Evolutionary conservation across 192 early-diverging fungal species (phyloP), one percentile per base, ranked within the genome.

Genomic region (Podila minutissima): DNA sequence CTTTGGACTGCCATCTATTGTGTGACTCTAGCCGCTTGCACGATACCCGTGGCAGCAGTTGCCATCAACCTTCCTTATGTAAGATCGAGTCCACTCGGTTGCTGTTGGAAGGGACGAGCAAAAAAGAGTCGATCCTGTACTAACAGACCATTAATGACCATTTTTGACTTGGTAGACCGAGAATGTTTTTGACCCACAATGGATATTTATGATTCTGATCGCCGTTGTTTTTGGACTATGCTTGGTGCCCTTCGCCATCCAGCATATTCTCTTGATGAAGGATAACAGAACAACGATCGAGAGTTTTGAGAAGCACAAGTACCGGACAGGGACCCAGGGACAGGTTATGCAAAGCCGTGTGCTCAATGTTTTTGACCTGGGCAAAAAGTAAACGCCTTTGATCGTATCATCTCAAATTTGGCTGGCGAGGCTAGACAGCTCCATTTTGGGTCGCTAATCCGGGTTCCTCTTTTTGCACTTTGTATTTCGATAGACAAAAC

Each of bases 321-420:
- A 82, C 71, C 62, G 72, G 57, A 38, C 82, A 17, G 79, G 70
- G 20, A 61, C 66, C 17, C 58, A 65, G 57, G 74, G 74, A 1
- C 77, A 75, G 59, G 77, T 84, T 9, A 82, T 75, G 60, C 67
- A 72, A 48, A 84, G 77, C 69, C 77, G 79, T 46, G 46, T 74
- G 48, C 55, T 82, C 38, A 85, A 85, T 48, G 72, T 85, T 4
- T 85, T 85, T 72, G 84, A 85, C 63, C 59, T 85, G 9, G 84
- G 84, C 10, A 61, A 28, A 28, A 82, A 55, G 78, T 77, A n/a
- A n/a, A 77, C 29, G n/a, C 4, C 55, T 31, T 59, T 24, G 26
- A 26, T 59, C 60, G 20, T 55, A 26, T 59, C 12, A 41, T 72
- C 1, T 53, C 12, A 10, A 46, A 13, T 41, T 9, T 37, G 35